Base-by-base conservation (phyloP, 139 green algal genomes). In the Chlorella ohadii region DNA sequence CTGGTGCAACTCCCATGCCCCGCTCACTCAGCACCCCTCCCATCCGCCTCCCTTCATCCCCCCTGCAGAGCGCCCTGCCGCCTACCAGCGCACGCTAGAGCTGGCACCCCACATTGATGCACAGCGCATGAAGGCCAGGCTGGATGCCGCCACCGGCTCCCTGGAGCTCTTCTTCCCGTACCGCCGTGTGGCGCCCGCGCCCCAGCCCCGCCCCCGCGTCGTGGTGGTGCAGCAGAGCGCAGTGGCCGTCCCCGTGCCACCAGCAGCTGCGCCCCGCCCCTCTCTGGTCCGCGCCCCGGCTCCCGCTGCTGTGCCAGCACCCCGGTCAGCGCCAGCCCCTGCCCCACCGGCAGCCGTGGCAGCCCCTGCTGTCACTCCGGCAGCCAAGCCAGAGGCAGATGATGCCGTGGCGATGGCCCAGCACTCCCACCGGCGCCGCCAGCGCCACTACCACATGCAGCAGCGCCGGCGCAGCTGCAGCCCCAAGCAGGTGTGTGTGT, bases 121-220 rank as follows among this genome's bases (percentile, higher is more conserved):
- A 22, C 15, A 4, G 19, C 25, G 47, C 31, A 77, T 87, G 41
- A 11, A 19, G 33, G 83, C 74, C 33, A 0, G 13, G 36, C 59
- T 87, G 25, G 71, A 83, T 12, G n/a, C 11, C 51, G 51, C 51
- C 51, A 22, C 7, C 27, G 57, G 57, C 78, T 11, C 84, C 11
- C 83, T 87, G 15, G 28, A 13, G 63, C 25, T 87, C 51, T 36
- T 36, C 72, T 65, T 87, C 47, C 72, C 83, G 34, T 84, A 70
- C 73, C 51, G n/a, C 67, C 56, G 59, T 4, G 34, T 38, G 17
- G 72, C 47, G n/a, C 72, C 71, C 23, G 71, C 71, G 1, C 64
- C 68, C 34, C 67, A 73, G 68, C 68, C 47, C 36, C 22, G 34
- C 68, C 68, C 68, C 9, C 70, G 39, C 11, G 11, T 59, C 27